Base-by-base conservation (phyloP, 306 rosid genomes). In the Trifolium subterraneum region DNA sequence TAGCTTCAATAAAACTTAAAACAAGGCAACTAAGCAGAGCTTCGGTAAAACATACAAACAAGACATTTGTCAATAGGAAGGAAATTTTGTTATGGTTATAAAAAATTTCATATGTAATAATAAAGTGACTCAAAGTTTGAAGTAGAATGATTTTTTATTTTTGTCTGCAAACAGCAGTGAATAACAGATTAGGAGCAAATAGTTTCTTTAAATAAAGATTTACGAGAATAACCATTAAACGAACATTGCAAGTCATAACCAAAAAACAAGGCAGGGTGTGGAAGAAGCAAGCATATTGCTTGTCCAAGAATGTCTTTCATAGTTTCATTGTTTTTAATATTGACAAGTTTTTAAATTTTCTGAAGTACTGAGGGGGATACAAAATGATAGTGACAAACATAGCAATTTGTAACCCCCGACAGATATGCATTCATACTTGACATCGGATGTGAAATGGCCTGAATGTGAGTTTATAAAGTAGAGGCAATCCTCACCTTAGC, bases 41-140 rank as follows among this genome's bases (percentile, higher is more conserved):
- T 12, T 58, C 25, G 35, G 54, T 12, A 31, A 71, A 35, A 41
- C 39, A 48, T 48, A 31, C 61, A 76, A 58, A 48, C 16, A 71
- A 4, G 35, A 58, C 47, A 1, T 0, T 36, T 36, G 39, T 8
- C 39, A 36, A 36, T 36, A 36, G 59, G 64, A 64, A 18, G 44
- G 64, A 35, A 18, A 35, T 0, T 2, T 6, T 10, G 45, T 61
- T 25, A 72, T 16, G 27, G 47, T 45, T 16, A 71, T 36, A 25
- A 35, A 47, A 59, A 45, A 72, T 13, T 59, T 16, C 5, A 25
- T 51, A 36, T 31, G 31, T 47, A n/a, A 1, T 35, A 45, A 31
- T 33, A 3, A 15, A 52, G 69, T 63, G n/a, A 27, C 23, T 12
- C 23, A 74, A 20, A 51, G 20, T 27, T 68, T 51, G 58, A 18